phyloP scores from a whole-genome alignment of 2,329 filamentous ascomycete genomes.

The Chrysoporthe deuterocubensis region DNA sequence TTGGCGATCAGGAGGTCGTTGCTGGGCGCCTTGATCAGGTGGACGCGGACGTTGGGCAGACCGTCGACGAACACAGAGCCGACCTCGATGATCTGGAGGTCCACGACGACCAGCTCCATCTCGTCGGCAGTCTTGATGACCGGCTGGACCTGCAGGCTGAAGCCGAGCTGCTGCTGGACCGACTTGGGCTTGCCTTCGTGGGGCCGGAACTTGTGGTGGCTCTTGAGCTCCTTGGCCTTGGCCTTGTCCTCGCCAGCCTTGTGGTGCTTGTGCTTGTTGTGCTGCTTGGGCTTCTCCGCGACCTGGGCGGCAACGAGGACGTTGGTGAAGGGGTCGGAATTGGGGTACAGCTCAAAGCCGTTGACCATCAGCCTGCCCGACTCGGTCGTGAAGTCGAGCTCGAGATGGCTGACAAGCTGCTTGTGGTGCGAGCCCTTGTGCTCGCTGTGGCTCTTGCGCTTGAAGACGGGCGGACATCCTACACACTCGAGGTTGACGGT shows the following conservation, averaged over 20 bases:
- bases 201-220: constrained; percentile 30
- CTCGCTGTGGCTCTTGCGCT: constrained; percentile 34
- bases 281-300: constrained; percentile 39
- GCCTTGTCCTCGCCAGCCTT: constrained; percentile 30
- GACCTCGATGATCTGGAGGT: constrained; percentile 64
- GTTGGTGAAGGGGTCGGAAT: constrained; percentile 49
- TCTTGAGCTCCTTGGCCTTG: constrained; percentile 30
- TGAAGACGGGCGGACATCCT: constrained; percentile 52
- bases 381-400: constrained; percentile 59
- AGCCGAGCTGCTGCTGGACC: constrained; percentile 49
- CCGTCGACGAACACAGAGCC: constrained; percentile 58
- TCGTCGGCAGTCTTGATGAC: constrained; percentile 54
- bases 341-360: constrained; percentile 63
- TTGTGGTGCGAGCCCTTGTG: constrained; percentile 28
- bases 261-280: constrained; percentile 32
- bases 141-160: constrained; percentile 49
- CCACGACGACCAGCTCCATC: constrained; percentile 56
- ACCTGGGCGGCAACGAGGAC: constrained; percentile 52
- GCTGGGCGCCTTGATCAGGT: constrained; percentile 62
- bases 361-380: constrained; percentile 59
- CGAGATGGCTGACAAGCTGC: constrained; percentile 46
- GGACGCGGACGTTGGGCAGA: constrained; percentile 61
- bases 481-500: constrained; percentile 56
- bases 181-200: constrained; percentile 32
- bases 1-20: constrained; percentile 60